phyloP scores from a whole-genome alignment of 352 stramenopile genomes.

The Pythium myriotylum region DNA sequence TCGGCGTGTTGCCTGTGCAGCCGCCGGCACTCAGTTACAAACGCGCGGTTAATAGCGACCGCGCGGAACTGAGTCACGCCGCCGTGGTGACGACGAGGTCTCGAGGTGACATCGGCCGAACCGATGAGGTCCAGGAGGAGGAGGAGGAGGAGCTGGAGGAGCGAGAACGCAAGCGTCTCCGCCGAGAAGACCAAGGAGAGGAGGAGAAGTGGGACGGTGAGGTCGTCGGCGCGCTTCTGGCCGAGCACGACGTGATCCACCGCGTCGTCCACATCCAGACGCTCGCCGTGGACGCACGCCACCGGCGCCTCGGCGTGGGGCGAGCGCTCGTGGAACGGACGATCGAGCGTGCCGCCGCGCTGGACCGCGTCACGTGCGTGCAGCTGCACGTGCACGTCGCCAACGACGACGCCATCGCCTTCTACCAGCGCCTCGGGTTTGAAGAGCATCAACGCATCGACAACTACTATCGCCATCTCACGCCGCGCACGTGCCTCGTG shows the following conservation, averaged over 20 bases:
- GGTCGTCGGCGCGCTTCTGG: constrained; percentile 21
- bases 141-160: constrained; percentile 1
- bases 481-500: constrained; percentile 55
- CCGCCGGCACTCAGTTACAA: constrained; percentile 65
- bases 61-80: constrained; percentile 49
- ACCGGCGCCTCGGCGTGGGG: constrained; percentile 29
- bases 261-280: constrained; percentile 29
- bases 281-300: constrained; percentile 19
- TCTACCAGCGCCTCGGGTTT: constrained; percentile 63
- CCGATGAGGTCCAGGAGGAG: background rate
- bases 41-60: constrained; percentile 50
- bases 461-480: constrained; percentile 66
- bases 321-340: constrained; percentile 41
- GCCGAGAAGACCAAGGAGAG: constrained; percentile 4
- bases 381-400: constrained; percentile 63
- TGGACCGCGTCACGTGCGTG: constrained; percentile 24
- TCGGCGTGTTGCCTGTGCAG: constrained; percentile 68
- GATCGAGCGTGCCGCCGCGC: constrained; percentile 23
- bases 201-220: constrained; percentile 21
- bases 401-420: constrained; percentile 62
- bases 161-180: background rate
- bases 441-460: constrained; percentile 45
- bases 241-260: constrained; percentile 29
- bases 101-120: background rate
- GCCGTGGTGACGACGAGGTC: constrained; percentile 10